Conservation (phyloP, 352 stramenopile species). For the Phytopythium cucurbitacearum region DNA sequence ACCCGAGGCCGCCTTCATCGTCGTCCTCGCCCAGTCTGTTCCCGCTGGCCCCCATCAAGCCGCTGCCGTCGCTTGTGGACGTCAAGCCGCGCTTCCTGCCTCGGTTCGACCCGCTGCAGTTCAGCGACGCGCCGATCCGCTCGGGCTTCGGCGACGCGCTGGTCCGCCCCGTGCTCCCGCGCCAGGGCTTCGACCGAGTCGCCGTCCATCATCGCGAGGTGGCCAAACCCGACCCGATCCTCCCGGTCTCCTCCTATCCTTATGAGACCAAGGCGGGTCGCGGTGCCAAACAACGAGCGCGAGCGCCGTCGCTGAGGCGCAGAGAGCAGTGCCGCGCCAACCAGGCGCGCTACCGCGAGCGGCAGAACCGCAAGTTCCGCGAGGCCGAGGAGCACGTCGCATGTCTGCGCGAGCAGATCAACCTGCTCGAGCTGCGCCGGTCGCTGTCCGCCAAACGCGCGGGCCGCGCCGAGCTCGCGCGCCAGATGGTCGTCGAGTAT, state of each 20-base stretch:
- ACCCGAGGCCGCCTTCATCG: too few species aligned
- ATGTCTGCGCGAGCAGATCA: constrained; percentile 18
- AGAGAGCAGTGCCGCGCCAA: constrained; percentile 38
- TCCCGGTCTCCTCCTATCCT: background rate
- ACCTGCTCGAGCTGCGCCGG: constrained; percentile 4
- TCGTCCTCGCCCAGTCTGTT: too few species aligned
- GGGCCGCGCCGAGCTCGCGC: constrained; percentile 6
- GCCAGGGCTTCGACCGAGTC: background rate
- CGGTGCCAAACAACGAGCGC: constrained; percentile 13
- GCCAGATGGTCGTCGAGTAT: constrained; percentile 14
- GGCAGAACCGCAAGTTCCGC: constrained; percentile 15
- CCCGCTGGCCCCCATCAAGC: too few species aligned
- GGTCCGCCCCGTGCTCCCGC: too few species aligned
- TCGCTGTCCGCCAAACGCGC: constrained; percentile 7
- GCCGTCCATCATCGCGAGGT: constrained; percentile 7
- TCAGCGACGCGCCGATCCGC: too few species aligned
- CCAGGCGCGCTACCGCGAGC: constrained; percentile 36
- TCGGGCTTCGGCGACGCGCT: too few species aligned
- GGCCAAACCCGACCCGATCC: constrained; percentile 1
- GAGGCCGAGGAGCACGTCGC: constrained; percentile 16
- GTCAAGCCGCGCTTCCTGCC: too few species aligned
- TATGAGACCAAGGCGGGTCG: background rate
- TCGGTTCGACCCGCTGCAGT: too few species aligned
- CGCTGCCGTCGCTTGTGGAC: too few species aligned
- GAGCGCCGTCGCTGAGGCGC: constrained; percentile 34